Base-by-base conservation (phyloP, 805 yeast species). In the Yarrowia alimentaria region DNA sequence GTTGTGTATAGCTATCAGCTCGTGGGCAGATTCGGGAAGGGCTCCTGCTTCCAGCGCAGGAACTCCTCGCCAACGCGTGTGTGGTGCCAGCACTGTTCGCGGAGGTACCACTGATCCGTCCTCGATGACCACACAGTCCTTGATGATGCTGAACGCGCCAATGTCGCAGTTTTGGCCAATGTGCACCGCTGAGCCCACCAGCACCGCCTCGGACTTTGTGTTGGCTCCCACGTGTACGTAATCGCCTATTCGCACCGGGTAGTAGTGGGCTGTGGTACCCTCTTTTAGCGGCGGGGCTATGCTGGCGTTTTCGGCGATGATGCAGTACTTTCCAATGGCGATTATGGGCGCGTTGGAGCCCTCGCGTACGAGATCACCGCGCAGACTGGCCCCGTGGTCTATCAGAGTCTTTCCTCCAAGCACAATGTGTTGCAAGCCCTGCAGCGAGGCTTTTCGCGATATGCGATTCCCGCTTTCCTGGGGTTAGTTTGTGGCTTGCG, bases 201-300 rank as follows among this genome's bases (percentile, higher is more conserved):
- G 48, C 4, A 71, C 71, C 6, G 74, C 72, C 42, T 64, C 58
- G 12, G 69, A 43, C 6, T 30, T 35, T 2, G 64, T 51, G 29
- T 55, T 45, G n/a, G 42, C 45, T 17, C 73, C 75, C 8, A 70
- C 57, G 18, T 56, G 56, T 11, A 71, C 74, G 40, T 55, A 62
- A 33, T 61, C 61, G 17, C 75, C 75, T 12, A 71, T 60, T 29
- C 62, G 58, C 26, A 66, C 49, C 0, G 74, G 73, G 45, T 64
- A 65, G 25, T 40, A 26, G 47, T 28, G 24, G 10, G 18, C 47
- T 13, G 25, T 40, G 57, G 60, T 22, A 49, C 51, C 24, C 37
- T 53, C 17, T 38, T 18, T 48, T 51, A 25, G 48, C 1, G 42
- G 51, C 4, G 42, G 32, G n/a, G 32, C 20, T 1, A 33, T 21